Evolutionary conservation across 805 yeast genomes (phyloP).

Genomic region (Saccharomycopsis babjevae): DNA sequence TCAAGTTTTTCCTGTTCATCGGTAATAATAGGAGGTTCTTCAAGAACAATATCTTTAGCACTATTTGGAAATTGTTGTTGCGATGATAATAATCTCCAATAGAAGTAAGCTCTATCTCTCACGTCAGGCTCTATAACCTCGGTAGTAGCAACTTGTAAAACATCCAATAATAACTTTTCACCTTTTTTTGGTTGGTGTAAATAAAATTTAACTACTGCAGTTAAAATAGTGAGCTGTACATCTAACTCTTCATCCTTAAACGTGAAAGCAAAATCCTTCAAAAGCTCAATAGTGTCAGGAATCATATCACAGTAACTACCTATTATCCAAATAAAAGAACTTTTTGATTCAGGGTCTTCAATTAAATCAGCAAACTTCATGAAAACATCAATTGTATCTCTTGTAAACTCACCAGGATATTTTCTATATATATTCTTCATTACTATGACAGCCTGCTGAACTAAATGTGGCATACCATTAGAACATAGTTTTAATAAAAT

Average conservation of each 20-base stretch:
- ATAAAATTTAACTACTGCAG: slow-evolving; percentile 65
- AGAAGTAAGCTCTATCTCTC: slow-evolving; percentile 75
- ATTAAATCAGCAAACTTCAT: slow-evolving; percentile 35
- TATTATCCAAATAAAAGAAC: slow-evolving; percentile 73
- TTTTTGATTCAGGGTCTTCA: slow-evolving; percentile 70
- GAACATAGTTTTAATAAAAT: slow-evolving; percentile 49
- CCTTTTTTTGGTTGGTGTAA: slow-evolving; percentile 44
- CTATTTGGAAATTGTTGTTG: slow-evolving; percentile 32
- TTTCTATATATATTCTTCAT: slow-evolving; percentile 66
- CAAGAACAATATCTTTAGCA: slow-evolving; percentile 46
- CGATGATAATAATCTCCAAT: slow-evolving; percentile 68
- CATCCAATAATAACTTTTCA: slow-evolving; percentile 45
- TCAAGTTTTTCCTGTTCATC: slow-evolving; percentile 63
- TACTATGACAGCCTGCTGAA: slow-evolving; percentile 73
- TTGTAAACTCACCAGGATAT: slow-evolving; percentile 41
- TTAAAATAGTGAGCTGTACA: slow-evolving; percentile 64
- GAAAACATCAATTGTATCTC: slow-evolving; percentile 1
- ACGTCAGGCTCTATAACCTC: slow-evolving; percentile 74
- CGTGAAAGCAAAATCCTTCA: slow-evolving; percentile 29
- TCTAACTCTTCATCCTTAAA: slow-evolving; percentile 59
- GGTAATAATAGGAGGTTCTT: slow-evolving; percentile 51
- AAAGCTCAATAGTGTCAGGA: slow-evolving; percentile 25
- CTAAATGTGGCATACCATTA: slow-evolving; percentile 59
- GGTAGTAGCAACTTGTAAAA: slow-evolving; percentile 63
- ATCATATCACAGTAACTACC: slow-evolving; percentile 57